Percentiles rank a stretch among this genome's conserved stretches.
Conservation (phyloP, 129 eudicot species). For the Artemisia tridentata region DNA sequence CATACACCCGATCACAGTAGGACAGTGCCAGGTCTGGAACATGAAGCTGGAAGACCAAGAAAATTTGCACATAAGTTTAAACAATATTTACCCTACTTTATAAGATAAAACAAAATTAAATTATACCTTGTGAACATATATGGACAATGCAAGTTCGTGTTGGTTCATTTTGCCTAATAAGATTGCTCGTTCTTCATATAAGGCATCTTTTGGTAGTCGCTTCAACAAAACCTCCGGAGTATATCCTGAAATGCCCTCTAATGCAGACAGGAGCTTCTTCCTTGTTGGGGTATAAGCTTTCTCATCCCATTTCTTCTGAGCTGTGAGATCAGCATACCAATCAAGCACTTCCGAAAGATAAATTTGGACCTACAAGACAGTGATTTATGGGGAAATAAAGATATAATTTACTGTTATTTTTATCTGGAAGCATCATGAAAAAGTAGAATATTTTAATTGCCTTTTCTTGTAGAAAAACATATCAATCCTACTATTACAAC, state of each 20-base stretch:
- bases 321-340: slow-evolving; percentile 68
- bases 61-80: background rate
- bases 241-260: slow-evolving; percentile 89
- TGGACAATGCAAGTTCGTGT: slow-evolving; percentile 96
- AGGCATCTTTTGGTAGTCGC: slow-evolving; percentile 77
- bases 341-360: slow-evolving; percentile 97
- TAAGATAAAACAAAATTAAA: background rate
- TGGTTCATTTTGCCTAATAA: slow-evolving; percentile 95
- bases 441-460: background rate
- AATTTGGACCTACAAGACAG: slow-evolving; percentile 71
- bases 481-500: background rate
- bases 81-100: background rate
- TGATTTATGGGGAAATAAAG: too few species aligned
- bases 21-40: slow-evolving; percentile 89
- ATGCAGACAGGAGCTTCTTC: slow-evolving; percentile 87
- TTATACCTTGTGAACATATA: slow-evolving; percentile 92
- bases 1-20: slow-evolving; percentile 87
- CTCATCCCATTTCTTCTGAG: slow-evolving; percentile 90
- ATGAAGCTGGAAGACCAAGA: slow-evolving; percentile 54
- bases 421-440: background rate
- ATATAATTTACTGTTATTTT: background rate
- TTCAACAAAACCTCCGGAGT: slow-evolving; percentile 78
- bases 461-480: background rate
- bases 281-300: slow-evolving; percentile 72
- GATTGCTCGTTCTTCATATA: slow-evolving; percentile 86